These are phyloP conservation scores for Prunus kanzakura DNA, from an alignment of 306 rosid species.

Conservation along the genomic window DNA sequence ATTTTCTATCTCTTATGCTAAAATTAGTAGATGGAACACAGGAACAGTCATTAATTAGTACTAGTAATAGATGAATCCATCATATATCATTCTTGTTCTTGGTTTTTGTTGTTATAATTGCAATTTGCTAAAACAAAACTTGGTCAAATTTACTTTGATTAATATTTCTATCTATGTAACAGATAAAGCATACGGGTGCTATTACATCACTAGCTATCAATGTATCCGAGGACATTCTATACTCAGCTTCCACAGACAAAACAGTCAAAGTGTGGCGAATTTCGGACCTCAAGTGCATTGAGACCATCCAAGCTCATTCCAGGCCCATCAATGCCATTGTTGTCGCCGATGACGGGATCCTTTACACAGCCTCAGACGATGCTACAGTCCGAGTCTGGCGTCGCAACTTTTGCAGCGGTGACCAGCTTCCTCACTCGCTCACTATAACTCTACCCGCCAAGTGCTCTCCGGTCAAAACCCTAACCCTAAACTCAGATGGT, in stretches of 20 bases:
- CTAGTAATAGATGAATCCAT: no score
- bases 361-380: slow-evolving; percentile 84
- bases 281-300: slow-evolving; percentile 83
- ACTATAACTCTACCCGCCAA: slow-evolving; percentile 74
- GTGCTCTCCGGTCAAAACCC: slow-evolving; percentile 69
- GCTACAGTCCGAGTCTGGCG: slow-evolving; percentile 85
- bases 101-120: background rate
- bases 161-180: background rate
- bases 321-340: slow-evolving; percentile 63
- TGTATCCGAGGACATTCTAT: slow-evolving; percentile 65
- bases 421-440: slow-evolving; percentile 63
- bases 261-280: slow-evolving; percentile 84
- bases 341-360: slow-evolving; percentile 63
- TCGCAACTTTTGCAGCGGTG: slow-evolving; percentile 58
- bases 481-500: slow-evolving; percentile 48
- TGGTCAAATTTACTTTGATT: background rate
- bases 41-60: background rate
- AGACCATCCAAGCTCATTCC: slow-evolving; percentile 75
- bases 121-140: background rate
- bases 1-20: background rate
- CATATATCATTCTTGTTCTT: background rate
- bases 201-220: slow-evolving; percentile 81
- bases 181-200: slow-evolving; percentile 76
- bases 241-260: slow-evolving; percentile 81
- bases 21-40: background rate